Base-by-base conservation (phyloP, 331 rosid genomes). In the Malus hybrid region DNA sequence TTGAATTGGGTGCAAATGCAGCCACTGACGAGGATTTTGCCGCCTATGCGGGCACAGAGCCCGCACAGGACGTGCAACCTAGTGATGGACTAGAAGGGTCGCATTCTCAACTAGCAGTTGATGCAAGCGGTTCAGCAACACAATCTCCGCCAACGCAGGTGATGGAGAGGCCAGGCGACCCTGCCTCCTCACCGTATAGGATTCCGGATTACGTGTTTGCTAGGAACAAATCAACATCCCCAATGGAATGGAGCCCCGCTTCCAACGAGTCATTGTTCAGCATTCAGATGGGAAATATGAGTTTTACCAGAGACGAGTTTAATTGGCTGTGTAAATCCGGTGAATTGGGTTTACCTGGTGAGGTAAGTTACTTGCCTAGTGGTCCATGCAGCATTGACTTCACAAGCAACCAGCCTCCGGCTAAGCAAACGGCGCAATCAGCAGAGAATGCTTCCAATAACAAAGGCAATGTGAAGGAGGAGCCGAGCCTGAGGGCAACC, bases 191-290 rank as follows among this genome's bases (percentile, higher is more conserved):
- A 48, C 62, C 53, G 0, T 86, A 90, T 60, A 80, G 81, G 60
- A 87, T 94, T 32, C 99, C 99, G 6, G 79, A 91, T 4, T 82
- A 82, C 57, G 97, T 94, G 13, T 92, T 94, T 78, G 84, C 89
- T 7, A 84, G 93, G 24, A 82, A 84, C 48, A 85, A 48, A 10
- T 73, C 88, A 16, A 84, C 83, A 5, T 55, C 86, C 11, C 89
- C 86, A 1, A 39, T 71, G 83, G 99, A 92, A 63, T 94, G 99
- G 99, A 94, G 97, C 63, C 57, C 77, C 12, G 81, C 90, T 57
- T 94, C 99, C 2, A 94, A 90, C 55, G 99, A 92, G 53, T 94
- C 97, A 6, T 66, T 92, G 48, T 94, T 94, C 73, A 94, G 97
- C 86, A 92, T 94, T 77, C 90, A 90, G 66, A 82, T 80, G 92